Base-by-base conservation (phyloP, 1,139 yeast genomes). In the Yamadazyma dushanensis region DNA sequence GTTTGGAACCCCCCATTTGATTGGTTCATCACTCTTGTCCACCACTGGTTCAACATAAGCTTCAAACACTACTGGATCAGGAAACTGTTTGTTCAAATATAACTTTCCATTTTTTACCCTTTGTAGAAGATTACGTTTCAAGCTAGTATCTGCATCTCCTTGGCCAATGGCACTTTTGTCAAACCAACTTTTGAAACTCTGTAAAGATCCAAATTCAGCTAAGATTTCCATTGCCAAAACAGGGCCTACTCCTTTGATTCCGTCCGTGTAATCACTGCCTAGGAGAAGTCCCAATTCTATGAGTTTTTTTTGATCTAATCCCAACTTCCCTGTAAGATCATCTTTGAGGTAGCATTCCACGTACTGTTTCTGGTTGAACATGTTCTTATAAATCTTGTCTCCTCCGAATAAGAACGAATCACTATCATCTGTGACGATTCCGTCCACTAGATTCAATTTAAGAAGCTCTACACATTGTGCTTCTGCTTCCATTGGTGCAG, bases 401-500 rank as follows among this genome's bases (percentile, higher is more conserved):
- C 96, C 97, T 0, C 97, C 98, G 66, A 94, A 94, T 29, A 94
- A 61, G 50, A 94, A 92, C 36, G 96, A 89, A 73, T 94, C 99
- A 49, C 96, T 87, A 66, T 94, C 99, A 57, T 94, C 99, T 0
- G 98, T 94, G 14, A 94, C 83, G 15, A 92, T 85, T 0, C 98
- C 99, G 58, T 94, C 98, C 2, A 92, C 97, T 16, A 92, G 67
- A 0, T 76, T 77, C 13, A 88, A 57, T 17, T 61, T 59, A 33
- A 78, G 60, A 8, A 92, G 62, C 46, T 82, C 87, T 0, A 96
- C 97, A 61, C 98, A 92, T 53, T 92, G 98, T 0, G 97, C 97
- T 63, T 92, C 98, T 1, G 98, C 98, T 60, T 92, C 98, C 88
- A 87, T 88, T 0, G 97, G 97, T 0, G 97, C 97, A 0, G 96